These are phyloP conservation scores for Trametes cingulata DNA, from an alignment of 768 basidiomycete genomes.

Conservation along the genomic window DNA sequence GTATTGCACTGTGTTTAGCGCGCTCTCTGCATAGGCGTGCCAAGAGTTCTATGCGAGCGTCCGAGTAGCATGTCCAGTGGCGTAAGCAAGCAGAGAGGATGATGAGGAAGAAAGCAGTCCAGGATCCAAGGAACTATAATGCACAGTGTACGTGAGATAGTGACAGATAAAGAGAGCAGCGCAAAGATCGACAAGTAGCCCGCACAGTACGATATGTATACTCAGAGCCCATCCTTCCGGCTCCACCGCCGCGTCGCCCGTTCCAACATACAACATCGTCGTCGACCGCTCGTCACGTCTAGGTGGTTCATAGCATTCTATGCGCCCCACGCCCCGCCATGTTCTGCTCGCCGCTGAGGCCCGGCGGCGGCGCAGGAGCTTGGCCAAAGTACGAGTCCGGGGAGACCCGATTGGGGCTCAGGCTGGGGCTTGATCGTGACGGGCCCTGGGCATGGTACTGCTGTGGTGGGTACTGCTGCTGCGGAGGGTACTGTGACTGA, in stretches of 20 bases:
- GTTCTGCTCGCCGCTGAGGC: conserved; percentile 24
- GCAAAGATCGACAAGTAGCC: conserved; percentile 15
- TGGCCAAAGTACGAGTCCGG: conserved; percentile 20
- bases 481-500: conserved; percentile 7
- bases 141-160: conserved; percentile 15
- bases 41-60: conserved; percentile 1
- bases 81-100: not conserved
- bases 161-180: conserved; percentile 10
- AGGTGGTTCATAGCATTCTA: conserved; percentile 18
- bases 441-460: not conserved
- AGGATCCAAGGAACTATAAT: conserved; percentile 7
- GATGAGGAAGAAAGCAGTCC: not conserved
- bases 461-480: not conserved
- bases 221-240: not conserved
- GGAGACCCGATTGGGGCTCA: conserved; percentile 17
- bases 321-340: conserved; percentile 35
- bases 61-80: conserved; percentile 7
- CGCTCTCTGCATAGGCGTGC: not conserved
- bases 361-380: conserved; percentile 24
- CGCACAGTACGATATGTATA: conserved; percentile 13
- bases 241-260: not conserved
- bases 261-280: conserved; percentile 14
- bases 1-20: no score
- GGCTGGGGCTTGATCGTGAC: conserved; percentile 17
- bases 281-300: conserved; percentile 5